Conservation (phyloP, 495 filamentous ascomycete genomes). For the Apiosordaria backusii region DNA sequence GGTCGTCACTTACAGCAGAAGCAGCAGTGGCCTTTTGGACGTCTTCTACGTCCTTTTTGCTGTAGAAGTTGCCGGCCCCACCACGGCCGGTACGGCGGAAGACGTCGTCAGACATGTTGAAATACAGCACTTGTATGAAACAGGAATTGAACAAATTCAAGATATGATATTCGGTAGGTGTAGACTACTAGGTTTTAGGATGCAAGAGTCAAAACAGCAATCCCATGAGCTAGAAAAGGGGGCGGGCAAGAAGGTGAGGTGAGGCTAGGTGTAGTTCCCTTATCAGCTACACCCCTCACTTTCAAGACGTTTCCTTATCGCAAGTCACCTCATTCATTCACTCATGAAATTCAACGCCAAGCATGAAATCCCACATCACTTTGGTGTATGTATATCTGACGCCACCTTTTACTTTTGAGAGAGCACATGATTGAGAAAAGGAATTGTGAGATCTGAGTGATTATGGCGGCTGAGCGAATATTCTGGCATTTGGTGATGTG, state of each 20-base stretch:
- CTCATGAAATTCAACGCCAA: background rate
- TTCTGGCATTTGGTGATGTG: background rate
- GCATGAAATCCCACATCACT: background rate
- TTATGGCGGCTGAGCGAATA: background rate
- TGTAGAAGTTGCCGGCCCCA: conserved; percentile 62
- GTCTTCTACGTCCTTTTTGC: conserved; percentile 51
- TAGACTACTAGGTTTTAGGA: background rate
- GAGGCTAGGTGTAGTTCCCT: background rate
- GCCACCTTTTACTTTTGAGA: background rate
- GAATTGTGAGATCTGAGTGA: background rate
- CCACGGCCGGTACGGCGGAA: conserved; percentile 46
- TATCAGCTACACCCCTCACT: conserved; percentile 14
- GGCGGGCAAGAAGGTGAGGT: background rate
- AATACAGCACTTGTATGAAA: too few relatives aligned
- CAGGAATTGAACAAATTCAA: background rate
- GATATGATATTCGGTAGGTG: background rate
- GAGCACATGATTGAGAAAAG: background rate
- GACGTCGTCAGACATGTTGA: conserved; percentile 23
- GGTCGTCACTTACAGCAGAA: conserved; percentile 22
- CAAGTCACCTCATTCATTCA: conserved; percentile 2
- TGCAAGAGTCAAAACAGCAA: background rate
- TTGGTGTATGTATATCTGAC: background rate
- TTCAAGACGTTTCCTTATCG: background rate
- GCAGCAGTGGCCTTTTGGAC: conserved; percentile 29
- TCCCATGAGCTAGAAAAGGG: background rate